Conservation (phyloP, 345 rosid genomes). For the Bruguiera sexangula region DNA sequence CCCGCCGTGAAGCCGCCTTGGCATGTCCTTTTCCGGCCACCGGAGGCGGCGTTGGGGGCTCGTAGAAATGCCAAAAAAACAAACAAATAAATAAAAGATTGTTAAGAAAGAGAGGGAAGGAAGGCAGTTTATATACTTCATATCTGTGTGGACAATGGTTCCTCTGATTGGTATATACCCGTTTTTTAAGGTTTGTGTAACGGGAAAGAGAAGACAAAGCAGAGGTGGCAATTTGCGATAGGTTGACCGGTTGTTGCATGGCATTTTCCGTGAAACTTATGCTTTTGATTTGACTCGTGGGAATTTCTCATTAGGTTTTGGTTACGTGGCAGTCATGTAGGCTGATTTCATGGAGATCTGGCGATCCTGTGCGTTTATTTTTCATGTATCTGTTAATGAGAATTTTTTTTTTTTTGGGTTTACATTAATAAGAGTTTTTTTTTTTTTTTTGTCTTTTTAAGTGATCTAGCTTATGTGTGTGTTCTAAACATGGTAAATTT, state of each 20-base stretch:
- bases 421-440: too few relatives aligned
- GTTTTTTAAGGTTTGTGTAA: slow-evolving; percentile 10
- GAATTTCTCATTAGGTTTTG: too few relatives aligned
- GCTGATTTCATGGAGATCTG: background rate
- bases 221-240: background rate
- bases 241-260: background rate
- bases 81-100: background rate
- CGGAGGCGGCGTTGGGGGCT: too few relatives aligned
- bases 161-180: background rate
- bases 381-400: too few relatives aligned
- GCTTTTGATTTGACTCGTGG: slow-evolving; percentile 5
- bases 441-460: too few relatives aligned
- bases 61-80: background rate
- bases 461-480: too few relatives aligned
- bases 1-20: slow-evolving; percentile 10
- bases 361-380: background rate
- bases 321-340: background rate
- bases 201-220: slow-evolving; percentile 14
- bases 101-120: slow-evolving; percentile 3
- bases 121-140: background rate
- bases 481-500: too few relatives aligned
- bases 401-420: too few relatives aligned
- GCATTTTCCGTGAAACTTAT: background rate
- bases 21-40: slow-evolving; percentile 24
- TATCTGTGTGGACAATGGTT: slow-evolving; percentile 7